Conservation (phyloP, 345 rosid genomes). For the Anastatica hierochuntica region DNA sequence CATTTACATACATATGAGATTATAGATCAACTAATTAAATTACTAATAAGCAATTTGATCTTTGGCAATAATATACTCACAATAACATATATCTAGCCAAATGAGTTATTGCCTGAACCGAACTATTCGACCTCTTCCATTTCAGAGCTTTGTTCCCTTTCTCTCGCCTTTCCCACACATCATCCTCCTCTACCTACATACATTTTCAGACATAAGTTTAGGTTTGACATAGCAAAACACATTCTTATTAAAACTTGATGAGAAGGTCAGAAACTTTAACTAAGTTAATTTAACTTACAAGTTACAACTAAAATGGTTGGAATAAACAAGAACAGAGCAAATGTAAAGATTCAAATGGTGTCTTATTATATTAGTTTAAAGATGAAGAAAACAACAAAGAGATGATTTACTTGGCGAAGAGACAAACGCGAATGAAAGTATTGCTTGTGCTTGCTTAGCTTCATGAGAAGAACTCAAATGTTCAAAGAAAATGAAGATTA, state of each 20-base stretch:
- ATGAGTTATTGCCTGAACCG: constrained; percentile 48
- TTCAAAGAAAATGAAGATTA: not conserved
- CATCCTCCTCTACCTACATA: constrained; percentile 85
- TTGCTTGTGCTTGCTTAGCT: too few relatives aligned
- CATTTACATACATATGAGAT: too few relatives aligned
- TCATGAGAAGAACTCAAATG: too few relatives aligned
- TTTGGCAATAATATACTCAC: too few relatives aligned
- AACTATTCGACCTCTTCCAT: constrained; percentile 45
- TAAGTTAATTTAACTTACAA: too few relatives aligned
- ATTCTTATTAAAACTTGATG: too few relatives aligned
- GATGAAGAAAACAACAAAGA: not conserved
- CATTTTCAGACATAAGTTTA: constrained; percentile 1
- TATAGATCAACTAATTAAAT: too few relatives aligned
- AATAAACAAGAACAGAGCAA: not conserved
- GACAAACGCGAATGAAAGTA: not conserved
- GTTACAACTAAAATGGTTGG: too few relatives aligned
- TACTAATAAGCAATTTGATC: constrained; percentile 20
- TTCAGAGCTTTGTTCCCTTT: constrained; percentile 60
- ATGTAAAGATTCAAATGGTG: too few relatives aligned
- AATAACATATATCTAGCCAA: constrained; percentile 56
- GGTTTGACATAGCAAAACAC: too few relatives aligned
- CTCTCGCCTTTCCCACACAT: constrained; percentile 66
- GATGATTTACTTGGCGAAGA: not conserved
- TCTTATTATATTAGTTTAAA: not conserved
- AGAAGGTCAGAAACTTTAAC: too few relatives aligned